Evolutionary conservation across 2,329 filamentous ascomycete genomes (phyloP).

Genomic region (Parastagonospora nodorum): DNA sequence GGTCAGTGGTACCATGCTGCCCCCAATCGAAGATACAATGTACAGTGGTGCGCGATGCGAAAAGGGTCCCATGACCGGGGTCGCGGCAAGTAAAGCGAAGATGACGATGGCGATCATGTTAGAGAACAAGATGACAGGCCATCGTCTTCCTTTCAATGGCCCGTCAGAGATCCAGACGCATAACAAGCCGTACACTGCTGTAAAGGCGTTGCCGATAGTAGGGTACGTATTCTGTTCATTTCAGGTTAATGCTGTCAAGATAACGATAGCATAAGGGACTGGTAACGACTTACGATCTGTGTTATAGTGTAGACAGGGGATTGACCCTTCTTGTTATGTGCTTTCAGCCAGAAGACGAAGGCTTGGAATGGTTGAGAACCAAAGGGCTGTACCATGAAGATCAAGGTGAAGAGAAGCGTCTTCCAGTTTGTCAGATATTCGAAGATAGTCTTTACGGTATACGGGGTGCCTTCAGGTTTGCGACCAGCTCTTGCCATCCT

Average conservation of each 20-base stretch:
- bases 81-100: constrained; percentile 22
- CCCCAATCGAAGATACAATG: constrained; percentile 17
- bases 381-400: constrained; percentile 22
- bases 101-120: constrained; percentile 23
- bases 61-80: constrained; percentile 20
- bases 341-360: constrained; percentile 22
- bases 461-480: constrained; percentile 15
- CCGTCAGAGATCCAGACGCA: constrained; percentile 28
- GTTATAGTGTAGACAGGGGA: constrained; percentile 16
- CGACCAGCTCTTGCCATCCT: constrained; percentile 13
- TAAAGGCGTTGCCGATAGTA: constrained; percentile 23
- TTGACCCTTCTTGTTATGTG: constrained; percentile 25
- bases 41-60: constrained; percentile 19
- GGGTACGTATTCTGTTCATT: constrained; percentile 19
- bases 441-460: constrained; percentile 9
- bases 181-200: constrained; percentile 22
- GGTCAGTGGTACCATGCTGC: constrained; percentile 16
- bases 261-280: neutral
- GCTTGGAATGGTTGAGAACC: constrained; percentile 20
- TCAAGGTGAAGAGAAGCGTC: constrained; percentile 16
- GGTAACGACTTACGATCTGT: constrained; percentile 17
- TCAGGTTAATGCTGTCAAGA: neutral
- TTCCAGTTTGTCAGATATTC: constrained; percentile 19
- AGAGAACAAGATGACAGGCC: constrained; percentile 24
- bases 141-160: constrained; percentile 20